Base-by-base conservation (phyloP, 164 flowering plant genomes). In the Liriodendron chinense region DNA sequence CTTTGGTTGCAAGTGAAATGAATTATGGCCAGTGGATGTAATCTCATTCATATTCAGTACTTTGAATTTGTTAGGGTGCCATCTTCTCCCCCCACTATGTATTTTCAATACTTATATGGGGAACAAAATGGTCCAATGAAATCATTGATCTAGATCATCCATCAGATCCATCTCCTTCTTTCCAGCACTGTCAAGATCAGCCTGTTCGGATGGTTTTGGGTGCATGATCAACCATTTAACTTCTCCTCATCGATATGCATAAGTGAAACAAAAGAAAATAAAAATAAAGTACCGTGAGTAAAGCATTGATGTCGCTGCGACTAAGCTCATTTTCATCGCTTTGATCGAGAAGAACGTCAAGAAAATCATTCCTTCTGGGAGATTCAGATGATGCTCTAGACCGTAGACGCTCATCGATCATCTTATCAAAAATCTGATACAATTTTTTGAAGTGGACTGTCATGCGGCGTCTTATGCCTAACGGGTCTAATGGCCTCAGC, bases 281-380 rank as follows among this genome's bases (percentile, higher is more conserved):
- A 16, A 13, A 1, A 1, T 3, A 53, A 1, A 21, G 2, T 43
- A 73, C 75, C 67, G 21, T 8, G 0, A 72, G 47, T 22, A 77
- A 66, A 24, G 69, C 43, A 26, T 18, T 67, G 66, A 77, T 65
- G n/a, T 77, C 66, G 0, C 7, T 23, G 21, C 57, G 59, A 50
- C 67, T 10, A 20, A 68, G 25, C 22, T 68, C 59, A 48, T 50
- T n/a, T 2, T 70, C 25, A 9, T 75, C 34, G n/a, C 47, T 65
- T 20, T 65, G 68, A 8, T 75, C 57, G 47, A 78, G 79, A 47
- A 81, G 69, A 12, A 65, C 68, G 65, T 73, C 79, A 6, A 81
- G 25, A 10, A 72, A 14, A 53, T 80, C 83, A 48, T 59, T 21
- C 13, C 18, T 61, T n/a, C 63, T 18, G 43, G 16, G 7, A 57